phyloP scores from a whole-genome alignment of 2,329 filamentous ascomycete species.

The Aspergillus bombycis region DNA sequence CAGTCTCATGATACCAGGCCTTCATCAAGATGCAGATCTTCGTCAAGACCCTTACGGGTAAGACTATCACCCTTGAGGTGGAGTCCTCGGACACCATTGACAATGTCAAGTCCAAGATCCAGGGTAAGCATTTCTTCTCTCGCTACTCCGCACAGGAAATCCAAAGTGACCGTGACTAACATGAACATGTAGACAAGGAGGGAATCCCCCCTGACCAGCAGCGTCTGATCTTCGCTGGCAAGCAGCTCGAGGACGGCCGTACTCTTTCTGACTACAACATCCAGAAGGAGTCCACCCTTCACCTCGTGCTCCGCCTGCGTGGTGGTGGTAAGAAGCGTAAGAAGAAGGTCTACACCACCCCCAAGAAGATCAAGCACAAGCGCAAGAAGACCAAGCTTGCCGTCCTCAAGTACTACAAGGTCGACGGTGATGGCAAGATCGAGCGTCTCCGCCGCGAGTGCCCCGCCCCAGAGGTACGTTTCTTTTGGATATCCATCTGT shows the following conservation, averaged over 20 bases:
- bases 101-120: conserved; percentile 99
- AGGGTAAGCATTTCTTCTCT: conserved; percentile 53
- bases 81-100: conserved; percentile 99
- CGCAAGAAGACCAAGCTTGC: conserved; percentile 99
- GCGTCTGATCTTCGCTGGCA: conserved; percentile 99
- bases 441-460: conserved; percentile 99
- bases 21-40: conserved; percentile 57
- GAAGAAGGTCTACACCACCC: conserved; percentile 99
- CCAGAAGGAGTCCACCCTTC: conserved; percentile 99
- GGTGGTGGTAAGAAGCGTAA: conserved; percentile 99
- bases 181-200: conserved; percentile 80
- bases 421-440: conserved; percentile 99
- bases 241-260: conserved; percentile 99
- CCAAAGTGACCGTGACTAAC: background rate
- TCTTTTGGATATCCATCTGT: background rate
- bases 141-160: background rate
- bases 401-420: conserved; percentile 99
- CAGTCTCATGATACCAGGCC: conserved; percentile 36
- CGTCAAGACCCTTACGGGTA: conserved; percentile 83
- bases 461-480: conserved; percentile 81
- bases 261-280: conserved; percentile 99
- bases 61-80: conserved; percentile 99
- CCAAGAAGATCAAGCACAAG: conserved; percentile 99
- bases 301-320: conserved; percentile 96
- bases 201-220: conserved; percentile 99